Percentiles rank a stretch among this genome's conserved stretches.
phyloP scores from a whole-genome alignment of 2,329 filamentous ascomycete genomes.

The Verticillium zaregamsianum region DNA sequence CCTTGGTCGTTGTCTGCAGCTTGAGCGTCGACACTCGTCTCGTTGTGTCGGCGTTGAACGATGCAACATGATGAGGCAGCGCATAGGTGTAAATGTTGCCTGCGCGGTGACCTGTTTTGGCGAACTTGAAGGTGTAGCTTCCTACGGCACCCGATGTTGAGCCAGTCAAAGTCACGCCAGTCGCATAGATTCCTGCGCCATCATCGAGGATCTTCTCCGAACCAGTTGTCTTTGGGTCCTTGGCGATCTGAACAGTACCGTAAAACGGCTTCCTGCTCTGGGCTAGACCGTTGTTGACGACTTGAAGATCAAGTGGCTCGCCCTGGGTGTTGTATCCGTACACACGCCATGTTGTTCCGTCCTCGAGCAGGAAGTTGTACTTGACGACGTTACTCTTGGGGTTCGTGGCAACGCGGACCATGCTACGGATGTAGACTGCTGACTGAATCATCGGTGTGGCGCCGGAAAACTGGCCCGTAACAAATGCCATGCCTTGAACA shows the following conservation, averaged over 20 bases:
- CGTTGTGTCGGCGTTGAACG: slow-evolving; percentile 51
- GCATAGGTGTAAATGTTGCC: slow-evolving; percentile 68
- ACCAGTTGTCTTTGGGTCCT: slow-evolving; percentile 51
- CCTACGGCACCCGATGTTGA: slow-evolving; percentile 50
- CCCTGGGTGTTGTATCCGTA: slow-evolving; percentile 55
- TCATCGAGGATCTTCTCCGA: slow-evolving; percentile 61
- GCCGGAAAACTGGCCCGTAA: slow-evolving; percentile 66
- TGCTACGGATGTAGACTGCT: slow-evolving; percentile 59
- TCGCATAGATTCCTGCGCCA: slow-evolving; percentile 65
- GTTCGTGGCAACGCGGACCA: slow-evolving; percentile 43
- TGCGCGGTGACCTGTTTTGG: slow-evolving; percentile 54
- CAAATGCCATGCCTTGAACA: slow-evolving; percentile 75
- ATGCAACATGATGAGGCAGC: slow-evolving; percentile 70
- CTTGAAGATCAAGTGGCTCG: slow-evolving; percentile 51
- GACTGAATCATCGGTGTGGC: slow-evolving; percentile 64
- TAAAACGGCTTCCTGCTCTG: slow-evolving; percentile 58
- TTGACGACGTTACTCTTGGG: slow-evolving; percentile 61
- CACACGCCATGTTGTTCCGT: slow-evolving; percentile 65
- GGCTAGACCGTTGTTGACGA: slow-evolving; percentile 55
- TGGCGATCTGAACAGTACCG: slow-evolving; percentile 76
- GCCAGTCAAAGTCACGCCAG: slow-evolving; percentile 55
- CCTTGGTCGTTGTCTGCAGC: slow-evolving; percentile 74
- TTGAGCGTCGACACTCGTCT: slow-evolving; percentile 48
- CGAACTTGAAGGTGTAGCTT: slow-evolving; percentile 63
- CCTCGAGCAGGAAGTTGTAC: slow-evolving; percentile 61